Evolutionary conservation across 257 asterid genomes (phyloP).

Genomic region (Solanum infundibuliforme): DNA sequence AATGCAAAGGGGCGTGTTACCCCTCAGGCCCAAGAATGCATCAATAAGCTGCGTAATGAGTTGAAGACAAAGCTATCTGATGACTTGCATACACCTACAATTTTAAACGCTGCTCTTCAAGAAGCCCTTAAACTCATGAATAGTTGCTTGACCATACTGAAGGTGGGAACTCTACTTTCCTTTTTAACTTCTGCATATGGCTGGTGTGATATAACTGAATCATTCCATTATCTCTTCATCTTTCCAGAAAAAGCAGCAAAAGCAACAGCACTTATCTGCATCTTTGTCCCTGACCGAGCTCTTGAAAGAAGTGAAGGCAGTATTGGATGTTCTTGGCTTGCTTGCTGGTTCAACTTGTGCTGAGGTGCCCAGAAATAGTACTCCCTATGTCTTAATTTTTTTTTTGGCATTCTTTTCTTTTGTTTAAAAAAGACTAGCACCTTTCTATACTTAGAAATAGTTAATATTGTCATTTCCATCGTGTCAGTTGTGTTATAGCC

Average conservation of each 20-base stretch:
- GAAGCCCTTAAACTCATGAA: conserved; percentile 58
- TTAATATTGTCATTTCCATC: neutral
- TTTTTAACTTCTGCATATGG: neutral
- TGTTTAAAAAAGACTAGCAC: neutral
- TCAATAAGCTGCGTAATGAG: conserved; percentile 43
- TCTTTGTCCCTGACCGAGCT: conserved; percentile 20
- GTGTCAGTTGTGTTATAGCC: neutral
- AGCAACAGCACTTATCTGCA: conserved; percentile 15
- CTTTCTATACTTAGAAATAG: neutral
- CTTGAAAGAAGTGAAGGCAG: conserved; percentile 21
- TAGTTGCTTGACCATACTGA: conserved; percentile 33
- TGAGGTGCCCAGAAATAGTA: conserved; percentile 20
- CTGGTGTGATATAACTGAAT: neutral
- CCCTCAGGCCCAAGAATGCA: conserved; percentile 43
- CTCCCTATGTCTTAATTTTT: neutral
- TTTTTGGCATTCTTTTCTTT: neutral
- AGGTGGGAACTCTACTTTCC: conserved; percentile 24
- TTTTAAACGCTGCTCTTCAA: conserved; percentile 50
- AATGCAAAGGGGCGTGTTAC: conserved; percentile 23
- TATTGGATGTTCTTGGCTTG: conserved; percentile 28
- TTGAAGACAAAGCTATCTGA: conserved; percentile 58
- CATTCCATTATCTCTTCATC: neutral
- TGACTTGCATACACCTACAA: conserved; percentile 73
- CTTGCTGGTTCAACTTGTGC: conserved; percentile 20
- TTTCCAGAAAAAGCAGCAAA: conserved; percentile 23